Evolutionary conservation across 768 basidiomycete species (phyloP), one percentile per base, ranked within the genome.

Genomic region (Cystobasidium tubakii): DNA sequence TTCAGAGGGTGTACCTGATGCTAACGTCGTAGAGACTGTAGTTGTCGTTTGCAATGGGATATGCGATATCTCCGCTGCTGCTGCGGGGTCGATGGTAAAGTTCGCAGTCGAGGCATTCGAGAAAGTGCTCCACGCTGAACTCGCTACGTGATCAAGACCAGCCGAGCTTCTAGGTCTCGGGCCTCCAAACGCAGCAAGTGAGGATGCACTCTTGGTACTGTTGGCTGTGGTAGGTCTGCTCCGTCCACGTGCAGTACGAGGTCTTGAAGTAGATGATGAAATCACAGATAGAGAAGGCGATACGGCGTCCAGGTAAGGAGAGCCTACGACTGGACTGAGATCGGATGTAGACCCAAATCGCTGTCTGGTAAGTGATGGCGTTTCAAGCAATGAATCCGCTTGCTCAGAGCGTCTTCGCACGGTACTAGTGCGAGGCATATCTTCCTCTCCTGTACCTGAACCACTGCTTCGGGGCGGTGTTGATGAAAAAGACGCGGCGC

Each of bases 321-420:
- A 60, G 4, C 57, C 57, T 6, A 60, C 27, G 19, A 60, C 21
- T 3, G 69, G 69, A 34, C 69, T 55, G 12, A 60, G 69, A 19
- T 55, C 33, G 6, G 31, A 36, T 1, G 50, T 23, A 19, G 63
- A 27, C 17, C 29, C 69, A 55, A 31, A 55, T 13, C 69, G 53
- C 9, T 57, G 31, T 36, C 69, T 53, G 9, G 53, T 71, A 34
- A 54, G 69, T 23, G 54, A 25, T 15, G 29, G 44, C 27, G 50
- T 34, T 27, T 25, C 36, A 19, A 23, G 15, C 6, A 1, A 27
- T 25, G 9, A 21, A 33, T 71, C 69, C 13, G 34, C 25, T 19
- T 71, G 69, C 29, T 71, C 69, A 27, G 69, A 71, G 9, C 69
- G 53, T 12, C 69, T 46, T 31, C 69, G 50, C 13, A 71, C 55